A percentile compares a stretch with the other conserved stretches of the same genome.
Conservation (phyloP, 352 stramenopile species). For the Phytopythium aichiense region DNA sequence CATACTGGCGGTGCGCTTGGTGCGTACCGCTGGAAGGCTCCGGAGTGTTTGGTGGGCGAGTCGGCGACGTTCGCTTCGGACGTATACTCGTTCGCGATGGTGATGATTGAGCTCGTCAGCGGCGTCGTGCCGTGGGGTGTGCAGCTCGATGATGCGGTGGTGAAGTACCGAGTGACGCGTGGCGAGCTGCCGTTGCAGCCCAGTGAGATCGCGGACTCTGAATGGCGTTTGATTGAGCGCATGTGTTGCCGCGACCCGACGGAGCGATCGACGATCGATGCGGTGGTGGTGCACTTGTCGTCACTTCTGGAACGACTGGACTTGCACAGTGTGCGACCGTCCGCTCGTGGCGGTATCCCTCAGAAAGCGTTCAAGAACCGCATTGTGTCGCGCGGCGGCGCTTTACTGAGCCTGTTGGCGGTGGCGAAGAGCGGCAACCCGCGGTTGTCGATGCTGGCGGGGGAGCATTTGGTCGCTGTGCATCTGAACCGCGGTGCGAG, state of each 20-base stretch:
- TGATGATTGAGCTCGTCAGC: slow-evolving; percentile 2
- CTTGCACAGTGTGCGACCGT: not conserved
- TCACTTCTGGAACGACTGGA: not conserved
- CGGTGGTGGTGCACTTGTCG: not conserved
- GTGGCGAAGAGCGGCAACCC: not conserved
- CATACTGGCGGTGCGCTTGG: slow-evolving; percentile 11
- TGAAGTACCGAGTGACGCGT: not conserved
- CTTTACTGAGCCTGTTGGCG: not conserved
- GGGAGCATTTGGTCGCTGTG: not conserved
- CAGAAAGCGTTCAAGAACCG: not conserved
- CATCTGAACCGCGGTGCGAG: not conserved
- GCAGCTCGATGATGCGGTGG: not conserved
- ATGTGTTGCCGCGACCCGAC: not conserved
- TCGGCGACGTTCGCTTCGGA: slow-evolving; percentile 1
- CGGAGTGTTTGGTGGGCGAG: slow-evolving; percentile 15
- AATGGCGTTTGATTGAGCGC: not conserved
- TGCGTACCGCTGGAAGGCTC: slow-evolving; percentile 24
- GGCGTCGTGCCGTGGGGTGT: not conserved
- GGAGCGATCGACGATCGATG: not conserved
- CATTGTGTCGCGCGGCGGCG: not conserved
- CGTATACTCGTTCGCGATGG: slow-evolving; percentile 7
- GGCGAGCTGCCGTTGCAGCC: not conserved
- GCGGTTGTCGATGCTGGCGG: not conserved
- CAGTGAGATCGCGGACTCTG: not conserved
- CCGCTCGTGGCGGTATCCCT: not conserved